phyloP scores from a whole-genome alignment of 306 rosid species.

The barrel medic (Medicago truncatula) region DNA sequence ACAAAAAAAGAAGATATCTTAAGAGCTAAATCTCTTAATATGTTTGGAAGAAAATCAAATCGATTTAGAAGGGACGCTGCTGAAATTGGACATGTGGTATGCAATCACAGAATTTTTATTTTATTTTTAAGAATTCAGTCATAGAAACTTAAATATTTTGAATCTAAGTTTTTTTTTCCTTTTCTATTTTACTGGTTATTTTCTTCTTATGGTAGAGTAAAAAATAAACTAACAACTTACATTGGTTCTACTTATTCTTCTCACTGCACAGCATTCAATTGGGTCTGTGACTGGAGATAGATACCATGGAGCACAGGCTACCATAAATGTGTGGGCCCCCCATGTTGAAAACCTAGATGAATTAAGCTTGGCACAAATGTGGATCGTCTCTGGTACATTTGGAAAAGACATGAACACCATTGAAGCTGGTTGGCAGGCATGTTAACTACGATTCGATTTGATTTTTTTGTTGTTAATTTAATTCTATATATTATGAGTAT shows the following conservation, averaged over 20 bases:
- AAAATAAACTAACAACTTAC: too few species aligned
- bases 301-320: constrained; percentile 85
- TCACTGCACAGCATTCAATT: too few species aligned
- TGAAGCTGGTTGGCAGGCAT: constrained; percentile 99
- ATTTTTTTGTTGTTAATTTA: not conserved
- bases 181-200: too few species aligned
- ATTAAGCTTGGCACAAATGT: constrained; percentile 92
- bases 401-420: constrained; percentile 89
- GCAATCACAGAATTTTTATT: not conserved
- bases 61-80: too few species aligned
- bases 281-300: constrained; percentile 75
- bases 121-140: too few species aligned
- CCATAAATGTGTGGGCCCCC: constrained; percentile 94
- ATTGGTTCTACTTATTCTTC: too few species aligned
- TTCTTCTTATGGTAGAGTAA: too few species aligned
- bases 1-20: not conserved
- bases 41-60: not conserved
- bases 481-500: too few species aligned
- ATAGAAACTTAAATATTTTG: too few species aligned
- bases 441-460: too few species aligned
- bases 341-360: constrained; percentile 65
- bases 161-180: too few species aligned
- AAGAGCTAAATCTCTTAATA: not conserved
- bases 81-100: not conserved
- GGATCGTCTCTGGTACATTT: constrained; percentile 92